phyloP scores from a whole-genome alignment of 2,329 filamentous ascomycete species.

The Alternaria incomplexa region DNA sequence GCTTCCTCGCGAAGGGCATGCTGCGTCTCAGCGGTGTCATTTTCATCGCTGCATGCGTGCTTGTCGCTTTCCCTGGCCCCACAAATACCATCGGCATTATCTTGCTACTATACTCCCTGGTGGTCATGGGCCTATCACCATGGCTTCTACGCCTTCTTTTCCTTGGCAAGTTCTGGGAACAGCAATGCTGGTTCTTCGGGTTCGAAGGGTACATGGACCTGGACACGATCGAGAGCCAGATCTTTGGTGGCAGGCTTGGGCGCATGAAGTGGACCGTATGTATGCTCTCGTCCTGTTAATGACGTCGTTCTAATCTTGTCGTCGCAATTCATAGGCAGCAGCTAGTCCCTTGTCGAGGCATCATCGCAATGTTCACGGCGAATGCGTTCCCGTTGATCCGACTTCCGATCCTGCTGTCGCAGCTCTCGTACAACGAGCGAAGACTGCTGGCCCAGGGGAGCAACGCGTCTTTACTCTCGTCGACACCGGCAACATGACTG shows the following conservation, averaged over 20 bases:
- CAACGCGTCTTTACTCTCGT: constrained; percentile 36
- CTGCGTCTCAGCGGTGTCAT: constrained; percentile 26
- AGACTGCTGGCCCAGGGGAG: constrained; percentile 30
- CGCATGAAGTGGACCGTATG: constrained; percentile 48
- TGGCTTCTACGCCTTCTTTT: constrained; percentile 48
- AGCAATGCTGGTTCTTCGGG: constrained; percentile 53
- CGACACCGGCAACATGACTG: constrained; percentile 53
- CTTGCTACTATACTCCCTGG: constrained; percentile 32
- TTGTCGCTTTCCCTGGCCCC: constrained; percentile 6
- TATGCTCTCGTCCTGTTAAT: neutral
- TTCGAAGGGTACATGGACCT: constrained; percentile 52
- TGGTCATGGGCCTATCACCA: constrained; percentile 41
- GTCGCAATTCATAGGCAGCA: neutral
- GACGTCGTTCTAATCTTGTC: neutral
- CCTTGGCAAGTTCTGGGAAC: constrained; percentile 49
- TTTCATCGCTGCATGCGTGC: constrained; percentile 19
- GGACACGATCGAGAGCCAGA: constrained; percentile 45
- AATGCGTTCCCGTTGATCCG: constrained; percentile 45
- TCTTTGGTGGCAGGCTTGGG: constrained; percentile 48
- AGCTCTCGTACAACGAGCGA: constrained; percentile 29
- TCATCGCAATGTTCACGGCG: constrained; percentile 31
- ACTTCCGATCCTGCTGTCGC: constrained; percentile 26
- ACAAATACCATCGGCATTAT: constrained; percentile 7
- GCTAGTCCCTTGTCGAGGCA: constrained; percentile 44
- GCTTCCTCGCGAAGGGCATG: constrained; percentile 25